Evolutionary conservation across 306 rosid species (phyloP).

Genomic region (Cucurbita argyrosperma): DNA sequence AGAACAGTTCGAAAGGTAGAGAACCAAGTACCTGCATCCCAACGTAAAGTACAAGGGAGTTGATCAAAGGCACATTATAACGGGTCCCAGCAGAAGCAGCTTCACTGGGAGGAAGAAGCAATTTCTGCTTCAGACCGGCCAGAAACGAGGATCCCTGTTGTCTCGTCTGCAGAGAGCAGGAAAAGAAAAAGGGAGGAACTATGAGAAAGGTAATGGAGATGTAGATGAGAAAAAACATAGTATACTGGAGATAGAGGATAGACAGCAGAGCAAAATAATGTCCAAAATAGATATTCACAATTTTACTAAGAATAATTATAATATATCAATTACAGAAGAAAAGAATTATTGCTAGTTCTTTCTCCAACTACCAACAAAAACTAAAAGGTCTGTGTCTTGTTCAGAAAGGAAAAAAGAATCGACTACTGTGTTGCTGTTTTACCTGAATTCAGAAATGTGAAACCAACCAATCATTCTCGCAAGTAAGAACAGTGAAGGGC

Average conservation of each 20-base stretch:
- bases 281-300: neutral
- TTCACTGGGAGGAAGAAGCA: conserved; percentile 64
- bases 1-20: neutral
- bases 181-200: neutral
- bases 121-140: conserved; percentile 73
- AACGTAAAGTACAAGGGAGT: conserved; percentile 85
- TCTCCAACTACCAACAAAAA: neutral
- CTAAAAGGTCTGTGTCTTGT: neutral
- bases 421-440: neutral
- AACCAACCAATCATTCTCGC: neutral
- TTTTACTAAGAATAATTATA: neutral
- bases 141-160: conserved; percentile 51
- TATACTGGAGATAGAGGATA: neutral
- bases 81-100: conserved; percentile 77
- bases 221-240: neutral
- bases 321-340: neutral
- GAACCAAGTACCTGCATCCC: conserved; percentile 80
- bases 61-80: conserved; percentile 82
- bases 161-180: conserved; percentile 44
- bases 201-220: neutral
- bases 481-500: neutral
- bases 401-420: neutral
- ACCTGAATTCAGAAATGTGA: neutral
- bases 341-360: neutral
- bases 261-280: neutral